Conservation (phyloP, 805 yeast species). For the Debaryomyces maramus region DNA sequence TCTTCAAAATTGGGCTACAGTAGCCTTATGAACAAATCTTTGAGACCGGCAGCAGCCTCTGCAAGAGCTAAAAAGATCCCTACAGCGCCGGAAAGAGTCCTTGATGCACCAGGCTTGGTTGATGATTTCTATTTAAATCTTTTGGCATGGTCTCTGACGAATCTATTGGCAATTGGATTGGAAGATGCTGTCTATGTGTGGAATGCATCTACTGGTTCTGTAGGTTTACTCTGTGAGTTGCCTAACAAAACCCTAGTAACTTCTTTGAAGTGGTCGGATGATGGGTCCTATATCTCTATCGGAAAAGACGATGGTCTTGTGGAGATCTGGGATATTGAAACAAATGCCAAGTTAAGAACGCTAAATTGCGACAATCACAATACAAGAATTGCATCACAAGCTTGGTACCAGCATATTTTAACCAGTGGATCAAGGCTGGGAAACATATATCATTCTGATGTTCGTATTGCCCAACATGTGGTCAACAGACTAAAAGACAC, state of each 20-base stretch:
- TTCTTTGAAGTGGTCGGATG: conserved; percentile 87
- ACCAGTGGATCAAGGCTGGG: conserved; percentile 91
- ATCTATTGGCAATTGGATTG: conserved; percentile 84
- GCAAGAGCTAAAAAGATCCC: conserved; percentile 77
- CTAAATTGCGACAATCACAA: conserved; percentile 63
- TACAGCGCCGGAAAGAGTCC: conserved; percentile 85
- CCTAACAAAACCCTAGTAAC: conserved; percentile 52
- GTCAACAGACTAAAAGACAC: conserved; percentile 48
- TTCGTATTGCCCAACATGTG: conserved; percentile 77
- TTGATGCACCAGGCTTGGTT: conserved; percentile 93
- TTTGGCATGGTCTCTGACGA: conserved; percentile 82
- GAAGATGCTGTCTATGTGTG: conserved; percentile 84
- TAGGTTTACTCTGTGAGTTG: conserved; percentile 61
- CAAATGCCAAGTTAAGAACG: conserved; percentile 70
- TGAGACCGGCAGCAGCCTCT: conserved; percentile 53
- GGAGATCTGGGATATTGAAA: conserved; percentile 93
- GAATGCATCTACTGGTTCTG: conserved; percentile 85
- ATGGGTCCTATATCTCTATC: conserved; percentile 80
- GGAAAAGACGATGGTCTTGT: conserved; percentile 82
- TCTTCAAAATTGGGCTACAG: conserved; percentile 23
- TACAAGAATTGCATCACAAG: conserved; percentile 77
- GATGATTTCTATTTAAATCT: conserved; percentile 91
- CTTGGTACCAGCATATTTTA: conserved; percentile 80
- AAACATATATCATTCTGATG: conserved; percentile 83
- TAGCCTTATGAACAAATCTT: conserved; percentile 23